Base-by-base conservation (phyloP, 768 basidiomycete species). In the Tulasnella sp. region DNA sequence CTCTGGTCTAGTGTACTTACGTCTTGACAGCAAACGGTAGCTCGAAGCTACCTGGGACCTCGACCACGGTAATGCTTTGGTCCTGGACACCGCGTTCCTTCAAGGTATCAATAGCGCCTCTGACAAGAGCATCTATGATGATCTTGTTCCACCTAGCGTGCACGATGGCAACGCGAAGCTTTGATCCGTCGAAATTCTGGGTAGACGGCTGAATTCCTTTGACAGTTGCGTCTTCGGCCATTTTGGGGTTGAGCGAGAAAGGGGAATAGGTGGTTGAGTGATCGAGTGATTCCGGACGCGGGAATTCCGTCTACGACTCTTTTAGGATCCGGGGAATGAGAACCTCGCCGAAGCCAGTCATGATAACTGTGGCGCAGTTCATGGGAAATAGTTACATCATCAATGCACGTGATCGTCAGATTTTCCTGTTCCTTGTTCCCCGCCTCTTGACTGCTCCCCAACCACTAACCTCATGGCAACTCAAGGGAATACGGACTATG, bases 1-100 rank as follows among this genome's bases (percentile, higher is more conserved):
- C 44, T 44, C 44, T 16, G 19, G 44, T 18, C 16, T 14, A 3
- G 44, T 44, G 21, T 14, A 34, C 78, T 39, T 85, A 98, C 97
- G 91, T 92, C 82, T 93, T 91, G 83, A 92, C 93, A 19, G 96
- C 88, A 87, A 91, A 84, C 3, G 98, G 98, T 27, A 99, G 89
- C 87, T 99, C 98, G 85, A 92, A 99, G 86, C 93, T 95, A 12
- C 98, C 98, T 0, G 97, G 96, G 0, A 99, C 96, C 46, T 92
- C 93, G 87, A 97, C 93, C 68, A 97, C 87, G 75, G 96, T 89
- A 83, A 99, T 98, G 83, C 98, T 97, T 84, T 88, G 88, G 75
- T 94, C 91, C 87, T 93, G 93, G 81, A 99, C 97, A 36, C 97
- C 97, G 44, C 89, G 87, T 83, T 91, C 91, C 86, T 91, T 93